Evolutionary conservation across 1,284 basidiomycete species (phyloP).

Genomic region (Cutaneotrichosporon cavernicola): DNA sequence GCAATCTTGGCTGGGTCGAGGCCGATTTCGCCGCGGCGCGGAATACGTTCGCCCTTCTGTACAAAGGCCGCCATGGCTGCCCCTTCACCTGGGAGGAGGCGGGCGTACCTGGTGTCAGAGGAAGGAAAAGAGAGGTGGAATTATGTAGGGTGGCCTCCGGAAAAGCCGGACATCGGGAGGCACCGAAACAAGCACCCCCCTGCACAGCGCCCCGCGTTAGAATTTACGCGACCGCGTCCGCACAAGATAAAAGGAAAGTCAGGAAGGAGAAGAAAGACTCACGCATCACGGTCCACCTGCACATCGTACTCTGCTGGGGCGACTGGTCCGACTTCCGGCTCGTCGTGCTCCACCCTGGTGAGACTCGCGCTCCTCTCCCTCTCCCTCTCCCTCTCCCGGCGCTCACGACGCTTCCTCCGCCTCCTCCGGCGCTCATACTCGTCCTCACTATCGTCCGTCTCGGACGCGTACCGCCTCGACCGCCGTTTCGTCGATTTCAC

Average conservation of each 20-base stretch:
- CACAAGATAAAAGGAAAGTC: not conserved
- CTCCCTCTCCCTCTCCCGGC: constrained; percentile 16
- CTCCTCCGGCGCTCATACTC: constrained; percentile 56
- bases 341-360: constrained; percentile 48
- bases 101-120: constrained; percentile 60
- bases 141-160: not conserved
- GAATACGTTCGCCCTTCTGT: constrained; percentile 85
- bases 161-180: not conserved
- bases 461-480: constrained; percentile 54
- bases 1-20: constrained; percentile 83
- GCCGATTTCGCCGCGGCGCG: constrained; percentile 97
- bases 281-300: constrained; percentile 59
- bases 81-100: constrained; percentile 89
- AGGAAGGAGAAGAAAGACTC: constrained; percentile 52
- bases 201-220: not conserved
- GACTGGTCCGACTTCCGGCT: constrained; percentile 68
- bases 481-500: constrained; percentile 3
- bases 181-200: too few relatives aligned
- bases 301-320: constrained; percentile 53
- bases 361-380: not conserved
- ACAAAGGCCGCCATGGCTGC: constrained; percentile 95
- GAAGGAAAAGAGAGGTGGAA: not conserved
- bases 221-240: too few relatives aligned
- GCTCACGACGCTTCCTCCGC: constrained; percentile 56
- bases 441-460: constrained; percentile 64